Evolutionary conservation across 1,284 basidiomycete genomes (phyloP).

Genomic region (Peniophora sp.): DNA sequence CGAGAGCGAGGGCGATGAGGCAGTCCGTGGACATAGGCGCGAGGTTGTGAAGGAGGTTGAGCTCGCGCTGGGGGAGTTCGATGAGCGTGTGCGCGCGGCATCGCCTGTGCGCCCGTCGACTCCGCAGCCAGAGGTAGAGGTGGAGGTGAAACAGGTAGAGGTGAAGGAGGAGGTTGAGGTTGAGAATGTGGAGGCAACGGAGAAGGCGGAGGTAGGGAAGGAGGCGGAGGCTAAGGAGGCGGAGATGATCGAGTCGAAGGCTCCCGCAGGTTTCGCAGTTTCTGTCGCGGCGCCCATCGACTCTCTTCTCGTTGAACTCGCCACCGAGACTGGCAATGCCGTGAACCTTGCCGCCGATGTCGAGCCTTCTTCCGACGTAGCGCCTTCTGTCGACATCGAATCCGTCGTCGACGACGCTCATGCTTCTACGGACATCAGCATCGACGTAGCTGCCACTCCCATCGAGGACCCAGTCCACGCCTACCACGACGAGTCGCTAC

Average conservation of each 20-base stretch:
- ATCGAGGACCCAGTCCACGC: neutral
- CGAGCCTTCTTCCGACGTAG: too few species aligned
- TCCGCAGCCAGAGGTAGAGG: neutral
- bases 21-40: slow-evolving; percentile 50
- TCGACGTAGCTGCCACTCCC: neutral
- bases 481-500: too few species aligned
- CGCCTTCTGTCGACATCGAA: too few species aligned
- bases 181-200: neutral
- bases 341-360: too few species aligned
- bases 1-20: slow-evolving; percentile 51
- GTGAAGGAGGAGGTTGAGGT: neutral
- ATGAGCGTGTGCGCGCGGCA: slow-evolving; percentile 29
- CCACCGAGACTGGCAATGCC: neutral
- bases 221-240: neutral
- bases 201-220: neutral
- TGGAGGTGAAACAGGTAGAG: slow-evolving; percentile 5
- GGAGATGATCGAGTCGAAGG: neutral
- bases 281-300: neutral
- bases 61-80: slow-evolving; percentile 40
- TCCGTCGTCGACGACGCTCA: too few species aligned
- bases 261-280: neutral
- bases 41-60: slow-evolving; percentile 57
- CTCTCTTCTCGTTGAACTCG: too few species aligned
- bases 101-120: slow-evolving; percentile 2
- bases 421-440: neutral